Base-by-base conservation (phyloP, 2,329 filamentous ascomycete species). In the Alternaria tenuissima region DNA sequence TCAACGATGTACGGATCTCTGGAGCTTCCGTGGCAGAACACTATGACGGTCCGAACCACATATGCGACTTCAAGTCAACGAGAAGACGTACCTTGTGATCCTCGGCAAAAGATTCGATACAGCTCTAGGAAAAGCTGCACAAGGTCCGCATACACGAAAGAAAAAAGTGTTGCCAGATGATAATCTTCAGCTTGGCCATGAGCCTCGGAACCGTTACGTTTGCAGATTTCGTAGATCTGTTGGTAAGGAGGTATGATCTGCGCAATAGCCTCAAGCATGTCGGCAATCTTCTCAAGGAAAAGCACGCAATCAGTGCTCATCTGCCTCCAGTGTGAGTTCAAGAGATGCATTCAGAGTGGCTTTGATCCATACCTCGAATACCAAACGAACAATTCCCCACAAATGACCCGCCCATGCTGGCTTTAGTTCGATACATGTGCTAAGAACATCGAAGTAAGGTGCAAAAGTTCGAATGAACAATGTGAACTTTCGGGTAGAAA, bases 401-500 rank as follows among this genome's bases (percentile, higher is more conserved):
- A 75, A 69, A 41, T 63, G 71, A 12, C 61, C 59, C 22, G 59
- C 24, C 69, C 68, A 75, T 56, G 68, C 67, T 52, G 63, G 34
- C 20, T 48, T 59, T n/a, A 66, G 26, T 28, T 63, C 32, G 18
- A 64, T 60, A 34, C 64, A 71, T 11, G 66, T 65, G 42, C 58
- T 57, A 34, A 76, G 58, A 16, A 75, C 54, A 42, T 73, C 68
- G 47, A 75, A 75, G 57, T 70, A 76, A 7, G 67, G 62, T 30
- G 67, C 64, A 59, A 75, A 70, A 12, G 54, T 43, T 22, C 57
- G 63, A 8, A 65, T 55, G 52, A 75, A 75, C 5, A 66, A 44
- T n/a, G 57, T 51, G 12, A 74, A 59, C 49, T 70, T 74, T 38
- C 57, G 55, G 14, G 57, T 63, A 48, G 65, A 70, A n/a, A 54